Evolutionary conservation across 805 yeast genomes (phyloP).

Genomic region (Saccharomycopsis sp.): DNA sequence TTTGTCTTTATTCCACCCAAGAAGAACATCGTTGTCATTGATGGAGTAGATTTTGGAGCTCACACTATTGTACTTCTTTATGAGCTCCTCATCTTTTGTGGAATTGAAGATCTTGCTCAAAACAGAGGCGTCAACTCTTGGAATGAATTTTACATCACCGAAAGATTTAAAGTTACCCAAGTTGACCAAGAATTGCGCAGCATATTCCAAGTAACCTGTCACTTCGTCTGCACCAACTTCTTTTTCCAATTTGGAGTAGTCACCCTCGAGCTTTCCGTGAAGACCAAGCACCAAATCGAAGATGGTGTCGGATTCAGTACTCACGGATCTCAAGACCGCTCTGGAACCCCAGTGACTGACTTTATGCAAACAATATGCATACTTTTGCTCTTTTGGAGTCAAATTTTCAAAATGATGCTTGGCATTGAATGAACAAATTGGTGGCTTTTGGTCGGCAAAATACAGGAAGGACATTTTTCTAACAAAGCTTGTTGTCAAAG

Average conservation of each 20-base stretch:
- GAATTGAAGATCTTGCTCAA: conserved; percentile 42
- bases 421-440: conserved; percentile 62
- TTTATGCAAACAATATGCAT: conserved; percentile 76
- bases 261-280: conserved; percentile 42
- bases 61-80: conserved; percentile 33
- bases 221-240: conserved; percentile 31
- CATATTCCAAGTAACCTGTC: conserved; percentile 54
- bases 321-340: conserved; percentile 70
- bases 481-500: conserved; percentile 2
- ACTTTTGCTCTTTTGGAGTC: conserved; percentile 49
- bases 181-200: conserved; percentile 65
- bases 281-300: conserved; percentile 59
- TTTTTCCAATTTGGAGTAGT: conserved; percentile 32
- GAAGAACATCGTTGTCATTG: conserved; percentile 38
- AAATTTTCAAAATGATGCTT: conserved; percentile 59
- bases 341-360: conserved; percentile 82
- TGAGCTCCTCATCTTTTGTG: conserved; percentile 30
- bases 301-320: conserved; percentile 70
- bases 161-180: conserved; percentile 78
- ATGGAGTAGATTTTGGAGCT: conserved; percentile 42
- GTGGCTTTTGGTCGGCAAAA: conserved; percentile 56
- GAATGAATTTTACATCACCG: conserved; percentile 83
- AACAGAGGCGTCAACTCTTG: conserved; percentile 40
- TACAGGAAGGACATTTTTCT: conserved; percentile 21
- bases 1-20: conserved; percentile 58